These are phyloP conservation scores for Mycosphaerella arachidis DNA, from an alignment of 2,329 filamentous ascomycete genomes.

Conservation along the genomic window DNA sequence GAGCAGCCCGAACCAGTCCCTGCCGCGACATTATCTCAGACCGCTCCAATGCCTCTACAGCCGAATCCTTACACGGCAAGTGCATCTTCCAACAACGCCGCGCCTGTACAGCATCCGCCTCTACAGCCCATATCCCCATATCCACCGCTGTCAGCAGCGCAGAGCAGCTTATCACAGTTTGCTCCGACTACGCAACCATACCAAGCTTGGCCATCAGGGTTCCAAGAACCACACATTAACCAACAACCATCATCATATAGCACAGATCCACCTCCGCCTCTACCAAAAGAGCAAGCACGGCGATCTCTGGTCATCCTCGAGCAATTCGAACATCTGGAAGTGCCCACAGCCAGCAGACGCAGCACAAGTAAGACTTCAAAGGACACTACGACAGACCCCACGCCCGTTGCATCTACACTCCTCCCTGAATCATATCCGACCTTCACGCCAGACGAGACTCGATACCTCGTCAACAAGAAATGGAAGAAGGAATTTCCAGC, in stretches of 20 bases:
- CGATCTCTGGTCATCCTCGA: conserved; percentile 33
- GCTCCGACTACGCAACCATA: conserved; percentile 7
- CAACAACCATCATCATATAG: conserved; percentile 17
- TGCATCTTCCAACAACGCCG: conserved; percentile 14
- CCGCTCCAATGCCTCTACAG: conserved; percentile 1
- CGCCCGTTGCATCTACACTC: conserved; percentile 56
- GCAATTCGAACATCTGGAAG: conserved; percentile 32
- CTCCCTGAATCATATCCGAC: conserved; percentile 43
- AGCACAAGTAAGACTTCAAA: conserved; percentile 15
- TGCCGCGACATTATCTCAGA: conserved; percentile 13
- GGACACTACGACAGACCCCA: conserved; percentile 43
- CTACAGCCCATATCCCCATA: conserved; percentile 11
- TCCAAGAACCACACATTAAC: conserved; percentile 17
- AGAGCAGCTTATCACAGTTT: not conserved
- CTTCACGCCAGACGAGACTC: conserved; percentile 48
- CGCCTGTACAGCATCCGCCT: conserved; percentile 2
- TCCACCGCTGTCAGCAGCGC: conserved; percentile 3
- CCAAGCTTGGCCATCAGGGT: conserved; percentile 20
- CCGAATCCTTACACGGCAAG: conserved; percentile 16
- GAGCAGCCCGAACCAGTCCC: conserved; percentile 21
- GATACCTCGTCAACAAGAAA: conserved; percentile 52
- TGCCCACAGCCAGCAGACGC: conserved; percentile 19
- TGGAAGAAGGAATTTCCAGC: conserved; percentile 32
- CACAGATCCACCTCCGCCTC: conserved; percentile 21
- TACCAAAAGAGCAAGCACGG: conserved; percentile 33